A percentile compares a stretch with the other conserved stretches of the same genome.
phyloP scores from a whole-genome alignment of 2,329 filamentous ascomycete species.

The Penicillium sp. region DNA sequence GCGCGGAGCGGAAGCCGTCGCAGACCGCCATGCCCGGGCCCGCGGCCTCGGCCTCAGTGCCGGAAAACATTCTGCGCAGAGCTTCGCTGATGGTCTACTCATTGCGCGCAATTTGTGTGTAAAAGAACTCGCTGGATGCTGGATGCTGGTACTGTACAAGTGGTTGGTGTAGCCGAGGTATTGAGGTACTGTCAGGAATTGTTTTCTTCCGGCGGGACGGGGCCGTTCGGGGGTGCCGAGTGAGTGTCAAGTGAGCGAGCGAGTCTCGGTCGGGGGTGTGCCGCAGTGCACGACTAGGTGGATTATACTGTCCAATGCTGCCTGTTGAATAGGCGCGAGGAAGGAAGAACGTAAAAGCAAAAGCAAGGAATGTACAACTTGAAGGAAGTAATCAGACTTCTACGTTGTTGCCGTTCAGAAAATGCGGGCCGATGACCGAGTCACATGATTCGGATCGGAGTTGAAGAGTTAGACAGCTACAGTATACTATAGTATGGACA shows the following conservation, averaged over 20 bases:
- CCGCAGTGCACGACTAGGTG: too few species aligned
- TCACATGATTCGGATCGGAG: conserved; percentile 35
- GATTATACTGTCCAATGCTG: too few species aligned
- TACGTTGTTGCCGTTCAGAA: too few species aligned
- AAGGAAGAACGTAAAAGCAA: too few species aligned
- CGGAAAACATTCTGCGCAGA: conserved; percentile 35
- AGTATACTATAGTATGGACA: too few species aligned
- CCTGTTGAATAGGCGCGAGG: too few species aligned
- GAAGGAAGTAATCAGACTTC: too few species aligned
- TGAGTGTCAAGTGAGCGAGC: too few species aligned
- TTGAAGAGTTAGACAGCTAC: too few species aligned
- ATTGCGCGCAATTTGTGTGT: conserved; percentile 23
- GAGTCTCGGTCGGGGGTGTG: not conserved
- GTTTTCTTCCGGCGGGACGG: conserved; percentile 20
- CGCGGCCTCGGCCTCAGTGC: conserved; percentile 27
- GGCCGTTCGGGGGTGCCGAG: too few species aligned
- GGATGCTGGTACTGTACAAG: not conserved
- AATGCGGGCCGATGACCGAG: conserved; percentile 9
- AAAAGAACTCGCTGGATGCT: conserved; percentile 1
- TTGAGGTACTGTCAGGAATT: conserved; percentile 18
- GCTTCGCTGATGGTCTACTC: conserved; percentile 35
- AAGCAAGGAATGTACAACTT: too few species aligned
- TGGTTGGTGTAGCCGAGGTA: conserved; percentile 28
- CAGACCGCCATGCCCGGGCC: conserved; percentile 20
- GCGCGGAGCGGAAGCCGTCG: conserved; percentile 18